A percentile compares a stretch with the other conserved stretches of the same genome.
These are phyloP conservation scores for Eutrema japonicum DNA, from an alignment of 345 rosid species.

Conservation along the genomic window DNA sequence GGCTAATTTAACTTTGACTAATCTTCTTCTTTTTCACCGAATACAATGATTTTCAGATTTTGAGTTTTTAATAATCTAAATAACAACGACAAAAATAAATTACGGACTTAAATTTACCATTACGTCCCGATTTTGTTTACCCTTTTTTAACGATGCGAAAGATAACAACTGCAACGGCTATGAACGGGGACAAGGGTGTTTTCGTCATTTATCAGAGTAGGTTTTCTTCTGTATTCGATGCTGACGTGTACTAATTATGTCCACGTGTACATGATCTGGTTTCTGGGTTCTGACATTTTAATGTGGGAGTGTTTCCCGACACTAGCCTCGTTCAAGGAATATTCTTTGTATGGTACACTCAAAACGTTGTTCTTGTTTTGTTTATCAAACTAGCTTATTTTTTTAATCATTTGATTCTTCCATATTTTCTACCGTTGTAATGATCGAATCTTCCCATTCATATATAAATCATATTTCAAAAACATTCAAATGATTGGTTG, in stretches of 20 bases:
- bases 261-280: conserved; percentile 42
- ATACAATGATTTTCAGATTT: conserved; percentile 31
- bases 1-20: conserved; percentile 26
- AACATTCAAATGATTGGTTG: conserved; percentile 9
- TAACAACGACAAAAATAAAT: conserved; percentile 17
- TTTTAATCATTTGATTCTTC: conserved; percentile 26
- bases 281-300: conserved; percentile 32
- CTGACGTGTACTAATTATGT: conserved; percentile 27
- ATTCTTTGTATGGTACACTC: conserved; percentile 48
- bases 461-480: conserved; percentile 21
- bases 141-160: conserved; percentile 2
- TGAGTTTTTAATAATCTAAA: conserved; percentile 12
- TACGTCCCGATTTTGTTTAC: conserved; percentile 23
- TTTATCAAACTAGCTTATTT: conserved; percentile 16
- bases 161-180: conserved; percentile 44
- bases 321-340: conserved; percentile 46
- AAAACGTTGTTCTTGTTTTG: conserved; percentile 21
- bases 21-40: conserved; percentile 27
- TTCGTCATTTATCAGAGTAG: conserved; percentile 7
- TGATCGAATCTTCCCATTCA: conserved; percentile 26
- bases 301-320: conserved; percentile 41
- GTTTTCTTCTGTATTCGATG: background rate
- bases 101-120: conserved; percentile 40
- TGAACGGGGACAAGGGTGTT: conserved; percentile 39
- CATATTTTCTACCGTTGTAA: conserved; percentile 36